These are phyloP conservation scores for Takakia lepidozioides DNA, from an alignment of 225 moss, liverwort and hornwort genomes.

Conservation along the genomic window DNA sequence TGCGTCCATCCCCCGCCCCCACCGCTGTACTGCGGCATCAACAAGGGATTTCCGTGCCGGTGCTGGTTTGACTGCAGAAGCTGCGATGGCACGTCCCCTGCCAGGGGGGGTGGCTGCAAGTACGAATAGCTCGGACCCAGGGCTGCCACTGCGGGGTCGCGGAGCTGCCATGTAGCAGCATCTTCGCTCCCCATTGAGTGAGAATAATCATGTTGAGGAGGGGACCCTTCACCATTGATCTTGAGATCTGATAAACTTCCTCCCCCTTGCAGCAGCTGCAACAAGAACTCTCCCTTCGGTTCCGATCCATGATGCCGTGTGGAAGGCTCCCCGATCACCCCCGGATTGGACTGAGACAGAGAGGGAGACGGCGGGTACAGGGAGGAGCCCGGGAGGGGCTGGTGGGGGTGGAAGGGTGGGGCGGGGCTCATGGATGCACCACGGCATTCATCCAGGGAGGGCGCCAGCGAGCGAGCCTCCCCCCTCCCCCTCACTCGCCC, in stretches of 20 bases:
- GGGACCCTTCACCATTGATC: constrained; percentile 8
- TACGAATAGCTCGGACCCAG: constrained; percentile 85
- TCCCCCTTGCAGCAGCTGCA: constrained; percentile 75
- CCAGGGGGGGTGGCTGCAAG: constrained; percentile 16
- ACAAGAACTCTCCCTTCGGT: constrained; percentile 61
- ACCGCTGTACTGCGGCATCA: constrained; percentile 19
- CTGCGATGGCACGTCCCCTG: constrained; percentile 26
- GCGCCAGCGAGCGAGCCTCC: no score
- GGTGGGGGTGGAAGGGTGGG: no score
- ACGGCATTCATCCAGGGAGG: no score
- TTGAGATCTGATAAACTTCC: constrained; percentile 12
- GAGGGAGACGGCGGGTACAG: no score
- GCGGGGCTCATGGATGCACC: no score
- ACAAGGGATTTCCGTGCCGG: no score
- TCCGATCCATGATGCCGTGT: constrained; percentile 44
- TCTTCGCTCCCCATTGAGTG: constrained; percentile 31
- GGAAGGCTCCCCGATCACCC: constrained; percentile 58
- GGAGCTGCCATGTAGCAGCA: constrained; percentile 45
- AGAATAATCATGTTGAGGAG: constrained; percentile 25
- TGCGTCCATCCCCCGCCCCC: constrained; percentile 33
- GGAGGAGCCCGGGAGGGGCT: no score
- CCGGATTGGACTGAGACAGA: no score
- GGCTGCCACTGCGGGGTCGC: constrained; percentile 94
- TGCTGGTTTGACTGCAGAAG: constrained; percentile 39
- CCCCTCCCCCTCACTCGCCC: no score